Evolutionary conservation across 306 rosid genomes (phyloP).

Genomic region (Acmispon strigosus): DNA sequence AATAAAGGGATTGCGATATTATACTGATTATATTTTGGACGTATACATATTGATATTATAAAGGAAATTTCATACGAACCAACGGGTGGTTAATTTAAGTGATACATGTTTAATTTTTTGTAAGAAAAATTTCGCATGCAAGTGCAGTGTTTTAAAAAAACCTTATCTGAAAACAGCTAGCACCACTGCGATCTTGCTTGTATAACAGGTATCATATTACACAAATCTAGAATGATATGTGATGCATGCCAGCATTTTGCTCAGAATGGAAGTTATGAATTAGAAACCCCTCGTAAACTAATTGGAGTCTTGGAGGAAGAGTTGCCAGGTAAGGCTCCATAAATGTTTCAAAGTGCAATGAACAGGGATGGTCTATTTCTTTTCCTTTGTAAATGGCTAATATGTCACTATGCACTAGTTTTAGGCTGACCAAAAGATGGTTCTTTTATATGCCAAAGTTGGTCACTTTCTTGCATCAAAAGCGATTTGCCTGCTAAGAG

Average conservation of each 20-base stretch:
- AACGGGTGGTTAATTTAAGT: no score
- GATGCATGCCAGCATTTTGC: neutral
- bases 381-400: slow-evolving; percentile 13
- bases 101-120: no score
- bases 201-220: neutral
- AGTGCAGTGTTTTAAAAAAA: no score
- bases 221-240: neutral
- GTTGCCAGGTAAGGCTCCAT: slow-evolving; percentile 29
- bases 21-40: no score
- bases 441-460: slow-evolving; percentile 20
- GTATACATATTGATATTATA: no score
- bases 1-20: no score
- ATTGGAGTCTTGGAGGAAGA: slow-evolving; percentile 16
- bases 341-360: slow-evolving; percentile 19
- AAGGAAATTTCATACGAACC: no score
- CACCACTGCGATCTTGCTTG: neutral
- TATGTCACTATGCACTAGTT: neutral
- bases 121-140: no score
- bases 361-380: neutral
- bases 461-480: slow-evolving; percentile 21
- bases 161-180: no score
- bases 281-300: slow-evolving; percentile 21
- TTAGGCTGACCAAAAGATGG: neutral
- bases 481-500: slow-evolving; percentile 16
- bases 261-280: neutral